These are phyloP conservation scores for Lodderomyces metapsilosis DNA, from an alignment of 1,139 yeast genomes.

Conservation along the genomic window DNA sequence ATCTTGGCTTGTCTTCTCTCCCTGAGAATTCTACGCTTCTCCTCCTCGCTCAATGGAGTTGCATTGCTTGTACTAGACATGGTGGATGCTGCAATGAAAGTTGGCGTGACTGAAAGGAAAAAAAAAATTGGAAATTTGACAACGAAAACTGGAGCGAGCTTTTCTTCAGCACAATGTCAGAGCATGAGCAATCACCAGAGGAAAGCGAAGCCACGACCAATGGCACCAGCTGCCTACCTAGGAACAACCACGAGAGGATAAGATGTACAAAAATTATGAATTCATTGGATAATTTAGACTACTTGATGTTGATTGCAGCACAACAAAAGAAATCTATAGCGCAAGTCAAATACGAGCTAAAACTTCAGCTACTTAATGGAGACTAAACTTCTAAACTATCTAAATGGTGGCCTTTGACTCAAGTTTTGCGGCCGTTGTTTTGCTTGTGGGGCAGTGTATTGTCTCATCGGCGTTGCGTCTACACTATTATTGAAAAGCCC, in stretches of 20 bases:
- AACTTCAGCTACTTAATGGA: conserved; percentile 18
- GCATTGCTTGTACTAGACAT: conserved; percentile 20
- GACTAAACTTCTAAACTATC: conserved; percentile 12
- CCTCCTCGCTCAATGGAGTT: conserved; percentile 50
- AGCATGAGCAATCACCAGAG: not conserved
- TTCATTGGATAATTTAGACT: conserved; percentile 45
- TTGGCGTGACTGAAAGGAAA: not conserved
- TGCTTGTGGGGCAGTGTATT: not conserved
- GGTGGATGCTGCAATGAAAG: too few species aligned
- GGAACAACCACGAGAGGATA: conserved; percentile 38
- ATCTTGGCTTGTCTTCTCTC: conserved; percentile 73
- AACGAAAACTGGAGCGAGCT: too few species aligned
- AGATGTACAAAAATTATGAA: conserved; percentile 40
- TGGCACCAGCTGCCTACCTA: conserved; percentile 9
- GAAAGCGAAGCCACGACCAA: not conserved
- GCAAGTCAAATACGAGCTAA: conserved; percentile 43
- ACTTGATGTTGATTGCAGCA: conserved; percentile 41
- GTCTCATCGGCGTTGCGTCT: conserved; percentile 3
- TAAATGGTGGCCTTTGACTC: conserved; percentile 23
- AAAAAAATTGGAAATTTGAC: not conserved
- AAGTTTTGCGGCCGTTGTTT: conserved; percentile 7
- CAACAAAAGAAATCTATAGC: conserved; percentile 45
- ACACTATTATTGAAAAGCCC: conserved; percentile 28
- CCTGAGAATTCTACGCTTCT: conserved; percentile 58
- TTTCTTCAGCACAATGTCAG: too few species aligned